These are phyloP conservation scores for Croton laevigatus DNA, from an alignment of 441 rosid species.

Conservation along the genomic window DNA sequence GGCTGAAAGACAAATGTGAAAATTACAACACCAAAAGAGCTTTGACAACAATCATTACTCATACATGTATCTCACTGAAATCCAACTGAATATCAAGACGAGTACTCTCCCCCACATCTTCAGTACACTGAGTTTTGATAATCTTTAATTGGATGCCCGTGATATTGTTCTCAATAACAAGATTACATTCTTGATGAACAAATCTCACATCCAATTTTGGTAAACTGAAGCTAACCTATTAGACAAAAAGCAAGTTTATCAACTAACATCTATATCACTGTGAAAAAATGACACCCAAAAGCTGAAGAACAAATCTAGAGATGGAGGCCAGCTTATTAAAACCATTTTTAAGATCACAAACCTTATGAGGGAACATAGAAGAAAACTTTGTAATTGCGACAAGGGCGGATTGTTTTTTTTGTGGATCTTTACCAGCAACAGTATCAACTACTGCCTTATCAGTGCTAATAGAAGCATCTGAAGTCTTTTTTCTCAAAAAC, in stretches of 20 bases:
- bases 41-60: constrained; percentile 27
- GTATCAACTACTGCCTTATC: constrained; percentile 42
- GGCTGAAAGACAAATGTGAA: constrained; percentile 23
- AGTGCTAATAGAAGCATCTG: constrained; percentile 35
- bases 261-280: neutral
- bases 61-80: constrained; percentile 96
- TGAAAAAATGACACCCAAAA: neutral
- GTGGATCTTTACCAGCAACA: constrained; percentile 39
- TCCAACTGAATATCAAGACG: constrained; percentile 90
- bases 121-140: constrained; percentile 64
- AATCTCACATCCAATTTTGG: constrained; percentile 87
- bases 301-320: neutral
- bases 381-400: constrained; percentile 56
- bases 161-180: constrained; percentile 73
- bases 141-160: constrained; percentile 79
- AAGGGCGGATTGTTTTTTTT: constrained; percentile 41
- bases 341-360: constrained; percentile 30
- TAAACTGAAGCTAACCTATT: constrained; percentile 69
- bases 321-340: neutral
- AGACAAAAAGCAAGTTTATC: constrained; percentile 24
- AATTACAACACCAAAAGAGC: constrained; percentile 27
- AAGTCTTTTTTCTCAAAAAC: constrained; percentile 56
- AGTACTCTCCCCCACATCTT: constrained; percentile 91
- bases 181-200: constrained; percentile 61
- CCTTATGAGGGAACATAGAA: constrained; percentile 88